Conservation (phyloP, 371 early-diverging fungal species). For the Circinella umbellata region DNA sequence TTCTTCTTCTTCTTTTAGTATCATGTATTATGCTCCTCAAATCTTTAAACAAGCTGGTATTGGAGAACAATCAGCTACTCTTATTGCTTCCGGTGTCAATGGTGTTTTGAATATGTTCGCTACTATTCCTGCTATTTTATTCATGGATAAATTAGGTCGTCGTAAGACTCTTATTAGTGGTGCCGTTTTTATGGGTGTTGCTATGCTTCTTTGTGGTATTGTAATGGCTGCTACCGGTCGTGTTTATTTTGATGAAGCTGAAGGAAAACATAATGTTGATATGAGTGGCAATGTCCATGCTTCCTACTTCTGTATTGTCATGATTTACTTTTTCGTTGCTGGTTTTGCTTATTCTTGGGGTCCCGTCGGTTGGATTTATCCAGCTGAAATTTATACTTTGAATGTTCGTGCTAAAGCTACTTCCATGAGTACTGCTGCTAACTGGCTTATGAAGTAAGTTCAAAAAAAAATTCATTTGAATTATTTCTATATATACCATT, state of each 20-base stretch:
- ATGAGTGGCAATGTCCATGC: constrained; percentile 43
- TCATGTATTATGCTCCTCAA: constrained; percentile 57
- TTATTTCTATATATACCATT: too few species aligned
- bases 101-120: constrained; percentile 74
- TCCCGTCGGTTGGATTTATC: constrained; percentile 61
- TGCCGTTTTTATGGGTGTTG: constrained; percentile 46
- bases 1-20: too few species aligned
- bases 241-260: constrained; percentile 16
- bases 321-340: constrained; percentile 56
- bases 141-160: constrained; percentile 53
- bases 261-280: constrained; percentile 26
- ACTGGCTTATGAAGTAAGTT: constrained; percentile 54
- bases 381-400: constrained; percentile 69
- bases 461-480: too few species aligned
- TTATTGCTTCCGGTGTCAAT: constrained; percentile 77
- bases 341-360: constrained; percentile 60
- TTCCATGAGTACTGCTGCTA: constrained; percentile 65
- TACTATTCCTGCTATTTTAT: constrained; percentile 78
- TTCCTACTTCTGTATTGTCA: constrained; percentile 54
- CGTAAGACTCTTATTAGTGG: constrained; percentile 49
- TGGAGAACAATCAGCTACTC: constrained; percentile 42
- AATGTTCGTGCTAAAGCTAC: constrained; percentile 56
- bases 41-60: constrained; percentile 78
- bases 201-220: constrained; percentile 52
- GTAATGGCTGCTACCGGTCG: constrained; percentile 44